phyloP scores from a whole-genome alignment of 2,329 filamentous ascomycete genomes.

The Stagonosporopsis cucurbitacearum region DNA sequence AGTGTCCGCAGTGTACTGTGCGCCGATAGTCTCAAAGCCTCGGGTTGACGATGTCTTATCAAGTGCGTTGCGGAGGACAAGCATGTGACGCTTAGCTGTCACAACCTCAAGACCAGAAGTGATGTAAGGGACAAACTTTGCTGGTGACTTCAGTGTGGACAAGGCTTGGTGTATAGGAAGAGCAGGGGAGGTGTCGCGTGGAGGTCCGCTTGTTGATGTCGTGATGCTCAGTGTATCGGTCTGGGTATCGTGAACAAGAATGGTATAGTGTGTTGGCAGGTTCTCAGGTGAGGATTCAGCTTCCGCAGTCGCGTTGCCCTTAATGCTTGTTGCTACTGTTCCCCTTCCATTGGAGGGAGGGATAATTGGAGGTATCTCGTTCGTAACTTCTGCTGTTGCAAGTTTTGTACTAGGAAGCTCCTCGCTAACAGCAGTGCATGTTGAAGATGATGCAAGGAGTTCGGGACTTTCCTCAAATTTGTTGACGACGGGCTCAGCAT shows the following conservation, averaged over 20 bases:
- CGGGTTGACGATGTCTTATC: conserved; percentile 15
- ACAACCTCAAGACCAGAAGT: conserved; percentile 35
- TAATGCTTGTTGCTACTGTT: not conserved
- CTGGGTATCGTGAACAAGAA: conserved; percentile 37
- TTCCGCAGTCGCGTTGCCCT: not conserved
- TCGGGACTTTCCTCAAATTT: not conserved
- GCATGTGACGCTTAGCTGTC: conserved; percentile 38
- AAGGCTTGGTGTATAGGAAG: conserved; percentile 41
- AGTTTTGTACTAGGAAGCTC: not conserved
- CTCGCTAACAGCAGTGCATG: not conserved
- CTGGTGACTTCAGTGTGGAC: conserved; percentile 32
- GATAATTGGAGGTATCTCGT: not conserved
- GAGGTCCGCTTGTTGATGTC: conserved; percentile 28
- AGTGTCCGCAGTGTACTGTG: not conserved
- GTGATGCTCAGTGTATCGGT: conserved; percentile 35
- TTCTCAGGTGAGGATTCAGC: not conserved
- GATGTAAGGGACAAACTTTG: conserved; percentile 42
- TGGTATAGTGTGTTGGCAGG: conserved; percentile 27
- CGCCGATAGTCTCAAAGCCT: conserved; percentile 11
- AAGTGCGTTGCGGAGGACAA: conserved; percentile 36
- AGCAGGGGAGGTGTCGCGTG: conserved; percentile 19
- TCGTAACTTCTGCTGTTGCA: not conserved
- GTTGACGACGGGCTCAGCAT: not conserved
- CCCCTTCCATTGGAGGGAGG: not conserved
- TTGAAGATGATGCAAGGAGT: not conserved